Evolutionary conservation across 164 flowering plant species (phyloP), one percentile per base, ranked within the genome.

Genomic region (Amborella trichopoda): DNA sequence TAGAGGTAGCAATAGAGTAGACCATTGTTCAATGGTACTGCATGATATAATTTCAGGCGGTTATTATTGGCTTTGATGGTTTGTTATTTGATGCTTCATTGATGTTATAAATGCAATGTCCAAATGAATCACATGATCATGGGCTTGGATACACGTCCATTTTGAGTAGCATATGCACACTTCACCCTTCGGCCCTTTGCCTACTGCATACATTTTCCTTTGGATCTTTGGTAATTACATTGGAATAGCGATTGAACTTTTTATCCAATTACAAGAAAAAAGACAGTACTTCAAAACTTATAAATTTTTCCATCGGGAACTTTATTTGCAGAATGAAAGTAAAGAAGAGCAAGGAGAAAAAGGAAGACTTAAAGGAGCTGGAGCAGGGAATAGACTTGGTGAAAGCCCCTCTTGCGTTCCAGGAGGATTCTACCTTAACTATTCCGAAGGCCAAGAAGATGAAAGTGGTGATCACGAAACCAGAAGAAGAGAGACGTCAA

Each of bases 361-460:
- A 44, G 40, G 57, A 47, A 38, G 61, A 44, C 0, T 21, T 23
- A 1, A 77, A 60, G 52, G 90, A 81, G 58, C 50, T 79, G 67
- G 72, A 75, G 6, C 82, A 84, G 48, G 23, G 62, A 53, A 78
- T 75, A 46, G 57, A 54, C 58, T 22, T 77, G 66, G 68, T 83
- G 67, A 69, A 71, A 64, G 78, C 78, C 13, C 83, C 83, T 1
- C 6, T n/a, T 5, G 72, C 55, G 9, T 60, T 69, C 13, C 51
- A 9, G 36, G 16, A 62, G 34, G 79, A 77, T 11, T 60, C 70
- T 40, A 67, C 83, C 21, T 72, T 58, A 48, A 68, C 74, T 19
- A 46, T 67, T 23, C 74, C 79, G 19, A 55, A 55, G 60, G 18
- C 45, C 26, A n/a, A n/a, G n/a, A n/a, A n/a, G n/a, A n/a, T 38